Evolutionary conservation across 1,284 basidiomycete genomes (phyloP), one percentile per base, ranked within the genome.

Genomic region (Sporisorium sorghi): DNA sequence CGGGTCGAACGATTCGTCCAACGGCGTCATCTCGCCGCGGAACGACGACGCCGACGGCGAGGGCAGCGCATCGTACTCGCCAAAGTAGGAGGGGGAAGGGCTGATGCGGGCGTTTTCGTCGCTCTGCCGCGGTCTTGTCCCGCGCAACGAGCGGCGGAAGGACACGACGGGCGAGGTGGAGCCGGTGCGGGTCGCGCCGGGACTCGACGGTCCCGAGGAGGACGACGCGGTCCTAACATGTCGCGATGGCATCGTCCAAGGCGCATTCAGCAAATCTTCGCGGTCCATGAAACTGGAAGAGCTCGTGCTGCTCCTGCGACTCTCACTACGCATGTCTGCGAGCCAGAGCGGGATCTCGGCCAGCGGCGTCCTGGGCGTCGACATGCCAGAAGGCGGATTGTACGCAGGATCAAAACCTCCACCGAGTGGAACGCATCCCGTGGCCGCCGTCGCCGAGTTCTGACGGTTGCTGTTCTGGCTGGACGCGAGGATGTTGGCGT

Each of bases 321-420:
- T 74, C 24, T 67, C 57, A 48, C 73, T 75, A 6, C 73, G 55
- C 73, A 75, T 75, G 21, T 75, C 73, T 5, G 73, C 68, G 4
- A 75, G 23, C 73, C 73, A 75, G 12, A 75, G 60, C 7, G 73
- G 73, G 32, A 75, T 75, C 50, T 75, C 73, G 6, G 73, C 73
- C 24, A 75, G 48, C 8, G 73, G 73, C 42, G 73, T 75, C 8
- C 73, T 23, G 2, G 73, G 64, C 23, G 64, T 75, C 33, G 68
- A 71, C 56, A 62, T 56, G 24, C 68, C 67, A 12, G 72, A 70
- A 23, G 67, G 59, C 35, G 65, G 65, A 40, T 59, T 53, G 24
- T 42, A 50, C 32, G 51, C 33, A 5, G 72, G 61, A 32, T 73
- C 60, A 12, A 67, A 67, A n/a, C 60, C 60, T 52, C 60, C 58